Evolutionary conservation across 805 yeast species (phyloP), one percentile per base, ranked within the genome.

Genomic region (Candida xiaguanensis): DNA sequence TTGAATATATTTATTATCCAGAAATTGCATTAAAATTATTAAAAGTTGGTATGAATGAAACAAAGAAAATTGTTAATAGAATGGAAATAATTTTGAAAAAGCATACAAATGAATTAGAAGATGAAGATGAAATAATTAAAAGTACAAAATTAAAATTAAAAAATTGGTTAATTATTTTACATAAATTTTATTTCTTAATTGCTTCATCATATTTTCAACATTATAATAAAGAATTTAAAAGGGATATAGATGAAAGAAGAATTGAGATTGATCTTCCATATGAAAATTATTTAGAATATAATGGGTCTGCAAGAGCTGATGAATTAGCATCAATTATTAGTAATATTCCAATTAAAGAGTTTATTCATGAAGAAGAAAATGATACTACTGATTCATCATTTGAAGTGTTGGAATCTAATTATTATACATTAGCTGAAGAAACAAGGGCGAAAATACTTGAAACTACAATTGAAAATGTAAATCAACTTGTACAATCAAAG

Each of bases 151-250:
- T 50, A 7, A 63, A 72, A 37, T 50, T 74, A 8, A 60, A 85
- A 44, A 52, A 64, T 11, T 73, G 80, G 78, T 48, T 72, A 23
- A 83, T 86, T 36, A 51, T 78, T 8, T 60, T 86, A 12, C 97
- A 93, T 55, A 80, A 90, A 37, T 72, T 82, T 31, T 83, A 77
- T 52, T 91, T 90, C 53, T 77, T 88, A 45, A 65, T 85, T 18
- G 97, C 87, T 0, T 78, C 89, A 2, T 76, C 85, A 0, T 77
- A 83, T 51, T 85, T 72, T 46, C 90, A 83, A 45, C 39, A 51
- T 8, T 58, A 65, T 42, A 71, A 68, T 46, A 50, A 46, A 15
- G 70, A 63, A 35, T 68, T 61, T 36, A 46, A 44, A 20, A 41
- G 46, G 14, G 57, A 60, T 28, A 58, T 63, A 8, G 8, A 34